Conservation (phyloP, 352 stramenopile genomes). For the Plasmopara halstedii region DNA sequence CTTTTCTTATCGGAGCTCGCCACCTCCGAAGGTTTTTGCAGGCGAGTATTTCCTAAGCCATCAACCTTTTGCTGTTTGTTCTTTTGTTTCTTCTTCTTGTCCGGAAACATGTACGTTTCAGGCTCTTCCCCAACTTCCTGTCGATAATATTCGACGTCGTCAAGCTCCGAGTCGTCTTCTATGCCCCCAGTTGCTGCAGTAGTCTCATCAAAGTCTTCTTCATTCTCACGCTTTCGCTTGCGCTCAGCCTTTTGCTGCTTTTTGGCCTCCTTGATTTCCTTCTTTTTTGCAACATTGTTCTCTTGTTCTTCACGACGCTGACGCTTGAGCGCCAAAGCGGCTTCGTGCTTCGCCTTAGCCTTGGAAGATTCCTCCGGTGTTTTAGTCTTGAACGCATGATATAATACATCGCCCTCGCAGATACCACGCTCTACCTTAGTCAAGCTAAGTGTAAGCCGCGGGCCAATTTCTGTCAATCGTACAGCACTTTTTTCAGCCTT, state of each 20-base stretch:
- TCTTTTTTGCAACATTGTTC: slow-evolving; percentile 84
- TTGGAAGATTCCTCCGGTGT: slow-evolving; percentile 74
- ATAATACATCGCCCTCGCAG: slow-evolving; percentile 95
- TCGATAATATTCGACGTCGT: slow-evolving; percentile 79
- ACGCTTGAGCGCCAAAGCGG: slow-evolving; percentile 62
- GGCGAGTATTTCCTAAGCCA: slow-evolving; percentile 2
- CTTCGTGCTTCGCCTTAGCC: slow-evolving; percentile 73
- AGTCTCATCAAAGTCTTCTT: slow-evolving; percentile 42
- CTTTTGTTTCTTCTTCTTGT: slow-evolving; percentile 23
- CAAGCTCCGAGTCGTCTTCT: slow-evolving; percentile 54
- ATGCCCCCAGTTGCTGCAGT: slow-evolving; percentile 20
- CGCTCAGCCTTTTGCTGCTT: slow-evolving; percentile 63
- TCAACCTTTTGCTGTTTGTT: slow-evolving; percentile 43
- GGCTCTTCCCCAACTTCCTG: slow-evolving; percentile 77
- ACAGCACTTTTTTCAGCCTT: slow-evolving; percentile 90
- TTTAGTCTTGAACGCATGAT: slow-evolving; percentile 92
- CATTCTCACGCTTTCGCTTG: slow-evolving; percentile 48
- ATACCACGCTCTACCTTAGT: slow-evolving; percentile 96
- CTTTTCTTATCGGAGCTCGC: slow-evolving; percentile 59
- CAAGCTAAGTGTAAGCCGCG: slow-evolving; percentile 91
- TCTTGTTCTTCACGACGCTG: slow-evolving; percentile 86
- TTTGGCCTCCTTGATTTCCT: slow-evolving; percentile 71
- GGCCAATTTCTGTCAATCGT: slow-evolving; percentile 94
- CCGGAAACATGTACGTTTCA: slow-evolving; percentile 72
- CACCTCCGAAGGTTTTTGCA: slow-evolving; percentile 51